Evolutionary conservation across 345 rosid genomes (phyloP).

Genomic region (Acer yangbiense): DNA sequence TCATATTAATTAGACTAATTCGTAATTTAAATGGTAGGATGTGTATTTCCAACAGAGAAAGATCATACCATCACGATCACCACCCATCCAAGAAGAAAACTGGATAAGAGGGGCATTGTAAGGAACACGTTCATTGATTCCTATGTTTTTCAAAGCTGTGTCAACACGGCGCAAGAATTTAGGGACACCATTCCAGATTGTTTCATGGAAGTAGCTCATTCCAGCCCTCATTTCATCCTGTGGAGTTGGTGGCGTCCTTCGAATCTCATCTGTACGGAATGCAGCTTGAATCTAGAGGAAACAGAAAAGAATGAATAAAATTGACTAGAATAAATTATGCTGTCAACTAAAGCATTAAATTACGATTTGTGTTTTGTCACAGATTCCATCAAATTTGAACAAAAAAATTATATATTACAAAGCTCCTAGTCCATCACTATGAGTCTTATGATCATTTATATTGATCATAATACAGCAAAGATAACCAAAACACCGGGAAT

Average conservation of each 20-base stretch:
- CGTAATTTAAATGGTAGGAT: not conserved
- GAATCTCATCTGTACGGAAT: conserved; percentile 98
- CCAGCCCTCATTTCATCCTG: conserved; percentile 99
- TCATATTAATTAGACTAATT: not conserved
- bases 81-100: conserved; percentile 99
- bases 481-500: not conserved
- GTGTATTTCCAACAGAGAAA: not conserved
- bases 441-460: not conserved
- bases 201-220: conserved; percentile 99
- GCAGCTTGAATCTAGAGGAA: conserved; percentile 94
- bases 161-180: conserved; percentile 97
- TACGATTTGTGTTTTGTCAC: not conserved
- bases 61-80: conserved; percentile 94
- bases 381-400: not conserved
- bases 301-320: not conserved
- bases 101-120: conserved; percentile 98
- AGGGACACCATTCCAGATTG: conserved; percentile 99
- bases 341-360: not conserved
- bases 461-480: too few relatives aligned
- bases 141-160: conserved; percentile 95
- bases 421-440: not conserved
- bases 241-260: conserved; percentile 97
- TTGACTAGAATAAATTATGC: not conserved
- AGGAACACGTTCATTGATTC: conserved; percentile 90
- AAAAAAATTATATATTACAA: not conserved